A percentile compares a stretch with the other conserved stretches of the same genome.
These are phyloP conservation scores for Saraca asoca DNA, from an alignment of 331 rosid species.

Conservation along the genomic window DNA sequence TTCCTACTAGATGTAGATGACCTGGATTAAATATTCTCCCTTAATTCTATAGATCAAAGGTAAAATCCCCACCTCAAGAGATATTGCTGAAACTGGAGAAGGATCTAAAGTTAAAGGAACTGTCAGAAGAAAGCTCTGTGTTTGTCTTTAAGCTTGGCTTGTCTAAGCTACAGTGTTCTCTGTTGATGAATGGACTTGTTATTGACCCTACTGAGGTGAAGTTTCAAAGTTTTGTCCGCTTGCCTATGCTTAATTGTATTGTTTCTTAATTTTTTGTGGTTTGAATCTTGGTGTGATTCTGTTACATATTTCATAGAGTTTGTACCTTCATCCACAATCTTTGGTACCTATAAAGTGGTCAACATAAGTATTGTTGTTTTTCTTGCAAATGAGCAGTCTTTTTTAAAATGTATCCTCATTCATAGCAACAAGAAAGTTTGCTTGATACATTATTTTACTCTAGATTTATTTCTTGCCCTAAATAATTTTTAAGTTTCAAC, in stretches of 20 bases:
- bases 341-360: constrained; percentile 3
- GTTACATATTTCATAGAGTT: not conserved
- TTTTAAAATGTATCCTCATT: not conserved
- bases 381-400: not conserved
- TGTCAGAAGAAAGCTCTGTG: constrained; percentile 76
- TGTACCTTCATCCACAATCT: not conserved
- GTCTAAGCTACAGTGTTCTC: constrained; percentile 63
- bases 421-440: not conserved
- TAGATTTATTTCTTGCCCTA: not conserved
- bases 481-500: too few relatives aligned
- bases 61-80: constrained; percentile 89
- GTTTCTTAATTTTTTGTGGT: not conserved
- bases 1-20: constrained; percentile 2
- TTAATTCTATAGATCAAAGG: constrained; percentile 69
- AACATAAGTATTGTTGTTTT: constrained; percentile 3
- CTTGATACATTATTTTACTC: constrained; percentile 18
- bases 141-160: constrained; percentile 80
- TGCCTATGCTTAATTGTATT: constrained; percentile 18
- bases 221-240: constrained; percentile 13
- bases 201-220: constrained; percentile 78
- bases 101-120: constrained; percentile 68
- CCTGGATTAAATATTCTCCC: constrained; percentile 31
- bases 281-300: constrained; percentile 7
- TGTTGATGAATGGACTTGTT: constrained; percentile 94
- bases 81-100: constrained; percentile 73